A percentile compares a stretch with the other conserved stretches of the same genome.
phyloP scores from a whole-genome alignment of 768 basidiomycete genomes.

The Lentinula guzmanii region DNA sequence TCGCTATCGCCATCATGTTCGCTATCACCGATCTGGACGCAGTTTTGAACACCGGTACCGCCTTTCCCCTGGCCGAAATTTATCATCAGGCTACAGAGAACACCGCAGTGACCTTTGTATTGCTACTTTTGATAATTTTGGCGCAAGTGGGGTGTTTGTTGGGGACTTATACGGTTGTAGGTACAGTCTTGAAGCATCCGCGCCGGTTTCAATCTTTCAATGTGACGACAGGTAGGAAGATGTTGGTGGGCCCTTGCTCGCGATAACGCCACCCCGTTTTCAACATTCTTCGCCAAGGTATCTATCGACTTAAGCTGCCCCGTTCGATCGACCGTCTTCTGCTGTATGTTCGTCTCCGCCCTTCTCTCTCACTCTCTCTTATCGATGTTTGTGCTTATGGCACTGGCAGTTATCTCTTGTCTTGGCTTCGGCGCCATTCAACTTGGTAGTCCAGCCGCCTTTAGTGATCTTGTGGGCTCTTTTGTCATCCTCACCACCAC shows the following conservation, averaged over 20 bases:
- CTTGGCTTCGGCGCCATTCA: slow-evolving; percentile 12
- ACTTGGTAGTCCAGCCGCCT: slow-evolving; percentile 12
- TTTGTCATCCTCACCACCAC: slow-evolving; percentile 13
- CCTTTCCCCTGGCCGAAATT: slow-evolving; percentile 11
- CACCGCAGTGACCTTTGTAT: slow-evolving; percentile 9
- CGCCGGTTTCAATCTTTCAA: not conserved
- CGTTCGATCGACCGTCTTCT: slow-evolving; percentile 10
- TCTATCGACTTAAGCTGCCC: slow-evolving; percentile 11
- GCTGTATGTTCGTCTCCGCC: slow-evolving; percentile 5
- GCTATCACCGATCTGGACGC: slow-evolving; percentile 12
- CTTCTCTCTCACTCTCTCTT: not conserved
- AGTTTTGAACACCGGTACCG: slow-evolving; percentile 10
- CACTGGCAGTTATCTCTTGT: slow-evolving; percentile 7
- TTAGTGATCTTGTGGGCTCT: slow-evolving; percentile 11
- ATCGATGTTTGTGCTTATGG: not conserved
- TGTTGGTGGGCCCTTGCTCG: slow-evolving; percentile 12
- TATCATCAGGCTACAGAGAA: slow-evolving; percentile 12
- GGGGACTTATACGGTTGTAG: slow-evolving; percentile 9
- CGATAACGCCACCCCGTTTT: slow-evolving; percentile 12
- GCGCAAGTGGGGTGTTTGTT: slow-evolving; percentile 7
- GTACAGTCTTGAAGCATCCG: not conserved
- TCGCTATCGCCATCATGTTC: slow-evolving; percentile 11
- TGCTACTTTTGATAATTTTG: slow-evolving; percentile 9
- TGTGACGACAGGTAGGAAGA: slow-evolving; percentile 8
- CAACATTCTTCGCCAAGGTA: slow-evolving; percentile 9